Base-by-base conservation (phyloP, 2,329 filamentous ascomycete species). In the Dothidotthia symphoricarpi region DNA sequence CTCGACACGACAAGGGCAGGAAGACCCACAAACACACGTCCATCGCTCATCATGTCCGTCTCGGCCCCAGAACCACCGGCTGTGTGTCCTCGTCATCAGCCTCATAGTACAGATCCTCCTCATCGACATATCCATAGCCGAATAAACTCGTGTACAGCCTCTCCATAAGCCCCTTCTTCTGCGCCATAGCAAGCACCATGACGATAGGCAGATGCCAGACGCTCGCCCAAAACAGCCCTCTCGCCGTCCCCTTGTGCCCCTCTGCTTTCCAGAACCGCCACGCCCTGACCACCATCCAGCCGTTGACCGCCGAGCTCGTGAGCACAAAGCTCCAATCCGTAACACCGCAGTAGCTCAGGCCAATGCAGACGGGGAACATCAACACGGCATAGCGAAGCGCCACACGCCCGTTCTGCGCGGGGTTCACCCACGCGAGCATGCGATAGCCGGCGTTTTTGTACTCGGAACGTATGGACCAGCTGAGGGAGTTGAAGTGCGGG, bases 401-500 rank as follows among this genome's bases (percentile, higher is more conserved):
- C 1, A 98, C 93, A 7, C 93, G 81, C 0, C 78, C 83, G 60
- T 97, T 97, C 57, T 84, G 80, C 0, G 83, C 82, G 0, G 90
- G 88, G 63, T 97, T 91, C 5, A 85, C 83, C 83, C 90, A 97
- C 31, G 79, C 81, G 3, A 97, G 75, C 93, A 84, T 84, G 43
- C 75, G 71, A 59, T 83, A 82, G 1, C 81, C 81, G 0, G 81
- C 81, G 24, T 69, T 67, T 49, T 82, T 84, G 74, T 98, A 98
- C 65, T 98, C 93, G 7, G 94, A 83, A 14, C 88, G 78, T 44
- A 97, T 95, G 3, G 80, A 75, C 80, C 91, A 94, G 31, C 86
- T 90, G 15, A 98, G 75, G 1, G 90, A 85, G 77, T 96, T 97
- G 73, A 98, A 98, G 69, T 98, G 93, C 3, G 93, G 89, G 61